phyloP scores from a whole-genome alignment of 805 yeast species.

The Lipomyces mesembrius region DNA sequence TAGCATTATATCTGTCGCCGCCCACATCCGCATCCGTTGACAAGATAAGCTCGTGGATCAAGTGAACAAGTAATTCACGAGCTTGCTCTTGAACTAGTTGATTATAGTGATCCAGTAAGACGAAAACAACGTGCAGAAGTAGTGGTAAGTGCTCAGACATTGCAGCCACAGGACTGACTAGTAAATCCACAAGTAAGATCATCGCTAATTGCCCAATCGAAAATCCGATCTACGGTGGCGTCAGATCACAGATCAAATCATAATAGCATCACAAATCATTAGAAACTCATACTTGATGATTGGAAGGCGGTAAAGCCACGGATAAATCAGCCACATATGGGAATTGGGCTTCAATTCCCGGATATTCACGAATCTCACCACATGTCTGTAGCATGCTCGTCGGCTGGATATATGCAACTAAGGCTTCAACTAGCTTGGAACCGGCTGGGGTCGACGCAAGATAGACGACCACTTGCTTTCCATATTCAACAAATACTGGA shows the following conservation, averaged over 20 bases:
- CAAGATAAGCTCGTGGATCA: slow-evolving; percentile 66
- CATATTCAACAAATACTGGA: slow-evolving; percentile 73
- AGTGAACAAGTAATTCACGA: slow-evolving; percentile 69
- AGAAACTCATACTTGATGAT: slow-evolving; percentile 54
- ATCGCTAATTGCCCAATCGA: slow-evolving; percentile 87
- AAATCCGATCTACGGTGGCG: slow-evolving; percentile 55
- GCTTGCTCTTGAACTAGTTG: slow-evolving; percentile 85
- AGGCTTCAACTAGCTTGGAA: slow-evolving; percentile 60
- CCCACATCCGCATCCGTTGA: slow-evolving; percentile 52
- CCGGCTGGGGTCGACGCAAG: slow-evolving; percentile 59
- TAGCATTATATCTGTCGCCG: slow-evolving; percentile 33
- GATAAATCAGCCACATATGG: slow-evolving; percentile 81
- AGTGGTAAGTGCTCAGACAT: slow-evolving; percentile 67
- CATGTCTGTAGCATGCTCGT: slow-evolving; percentile 84
- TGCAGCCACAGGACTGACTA: slow-evolving; percentile 68
- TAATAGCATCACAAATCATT: background rate
- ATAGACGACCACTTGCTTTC: slow-evolving; percentile 81
- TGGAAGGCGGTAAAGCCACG: slow-evolving; percentile 57
- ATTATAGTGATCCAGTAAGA: slow-evolving; percentile 84
- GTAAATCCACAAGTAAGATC: slow-evolving; percentile 80
- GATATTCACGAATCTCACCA: slow-evolving; percentile 40
- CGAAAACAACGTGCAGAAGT: slow-evolving; percentile 76
- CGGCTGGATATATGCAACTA: slow-evolving; percentile 77
- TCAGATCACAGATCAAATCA: background rate
- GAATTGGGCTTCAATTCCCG: slow-evolving; percentile 49